A percentile compares a stretch with the other conserved stretches of the same genome.
phyloP scores from a whole-genome alignment of 75 land plant genomes.

The Isoetes taiwanensis region DNA sequence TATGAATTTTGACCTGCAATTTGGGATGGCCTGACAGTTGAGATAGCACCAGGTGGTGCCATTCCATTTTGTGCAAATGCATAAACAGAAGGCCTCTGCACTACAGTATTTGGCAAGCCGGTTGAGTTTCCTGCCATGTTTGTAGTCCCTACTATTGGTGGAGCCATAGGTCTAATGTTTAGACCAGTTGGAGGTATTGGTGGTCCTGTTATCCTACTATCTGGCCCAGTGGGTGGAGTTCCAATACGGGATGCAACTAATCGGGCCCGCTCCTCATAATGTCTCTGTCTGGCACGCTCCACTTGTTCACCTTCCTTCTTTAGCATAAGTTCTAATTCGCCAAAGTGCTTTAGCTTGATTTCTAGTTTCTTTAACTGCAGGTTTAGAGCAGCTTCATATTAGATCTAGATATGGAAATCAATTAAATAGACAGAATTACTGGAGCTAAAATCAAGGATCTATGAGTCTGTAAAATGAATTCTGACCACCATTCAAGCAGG shows the following conservation, averaged over 20 bases:
- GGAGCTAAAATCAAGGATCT: background rate
- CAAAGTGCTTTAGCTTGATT: slow-evolving; percentile 50
- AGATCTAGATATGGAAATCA: no score
- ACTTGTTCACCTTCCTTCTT: slow-evolving; percentile 49
- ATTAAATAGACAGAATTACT: background rate
- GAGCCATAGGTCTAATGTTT: no score
- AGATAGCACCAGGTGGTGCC: no score
- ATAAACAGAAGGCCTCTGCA: no score
- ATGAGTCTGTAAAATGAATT: background rate
- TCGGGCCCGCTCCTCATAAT: slow-evolving; percentile 57
- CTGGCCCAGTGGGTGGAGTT: slow-evolving; percentile 18
- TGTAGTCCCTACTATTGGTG: no score
- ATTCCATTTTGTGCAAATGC: no score
- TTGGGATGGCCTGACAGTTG: no score
- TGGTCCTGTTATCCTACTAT: no score
- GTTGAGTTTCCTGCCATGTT: no score
- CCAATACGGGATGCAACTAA: slow-evolving; percentile 52
- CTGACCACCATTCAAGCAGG: background rate
- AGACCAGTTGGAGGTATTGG: no score
- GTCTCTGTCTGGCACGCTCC: slow-evolving; percentile 59
- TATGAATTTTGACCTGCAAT: no score
- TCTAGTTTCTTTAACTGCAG: slow-evolving; percentile 82
- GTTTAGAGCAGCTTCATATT: background rate
- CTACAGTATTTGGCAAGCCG: no score
- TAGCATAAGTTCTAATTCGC: slow-evolving; percentile 49